These are phyloP conservation scores for Ogataea thermomethanolica DNA, from an alignment of 805 yeast genomes.

Conservation along the genomic window DNA sequence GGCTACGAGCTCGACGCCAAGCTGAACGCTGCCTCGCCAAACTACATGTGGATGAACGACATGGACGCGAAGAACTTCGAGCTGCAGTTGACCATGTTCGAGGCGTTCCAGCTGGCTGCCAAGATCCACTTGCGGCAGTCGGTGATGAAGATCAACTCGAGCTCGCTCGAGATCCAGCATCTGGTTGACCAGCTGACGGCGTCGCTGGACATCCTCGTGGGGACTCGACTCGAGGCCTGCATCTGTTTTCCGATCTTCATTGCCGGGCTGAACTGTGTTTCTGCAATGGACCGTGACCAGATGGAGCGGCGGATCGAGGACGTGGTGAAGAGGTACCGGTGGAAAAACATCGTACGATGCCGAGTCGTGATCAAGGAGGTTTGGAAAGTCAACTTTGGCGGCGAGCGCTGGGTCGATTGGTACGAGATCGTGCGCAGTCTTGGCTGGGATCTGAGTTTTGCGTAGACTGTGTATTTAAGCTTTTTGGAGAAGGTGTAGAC, in stretches of 20 bases:
- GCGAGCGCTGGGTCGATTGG: slow-evolving; percentile 70
- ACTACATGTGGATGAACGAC: slow-evolving; percentile 40
- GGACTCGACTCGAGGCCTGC: slow-evolving; percentile 65
- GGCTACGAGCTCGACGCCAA: slow-evolving; percentile 43
- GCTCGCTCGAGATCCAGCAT: slow-evolving; percentile 60
- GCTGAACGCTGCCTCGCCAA: slow-evolving; percentile 52
- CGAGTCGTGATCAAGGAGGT: slow-evolving; percentile 43
- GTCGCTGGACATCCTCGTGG: slow-evolving; percentile 59
- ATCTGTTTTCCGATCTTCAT: slow-evolving; percentile 75
- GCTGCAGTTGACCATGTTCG: slow-evolving; percentile 66
- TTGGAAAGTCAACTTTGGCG: slow-evolving; percentile 48
- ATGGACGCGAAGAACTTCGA: slow-evolving; percentile 48
- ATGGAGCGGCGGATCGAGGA: slow-evolving; percentile 53
- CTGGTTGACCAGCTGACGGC: slow-evolving; percentile 51
- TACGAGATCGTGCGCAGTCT: slow-evolving; percentile 56
- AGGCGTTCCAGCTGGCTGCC: slow-evolving; percentile 66
- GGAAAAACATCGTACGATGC: slow-evolving; percentile 54
- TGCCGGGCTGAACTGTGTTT: slow-evolving; percentile 66
- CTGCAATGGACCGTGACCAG: slow-evolving; percentile 45
- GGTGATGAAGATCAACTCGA: slow-evolving; percentile 55
- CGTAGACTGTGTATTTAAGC: slow-evolving; percentile 32
- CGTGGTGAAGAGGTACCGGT: slow-evolving; percentile 60
- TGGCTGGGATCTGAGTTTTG: slow-evolving; percentile 81
- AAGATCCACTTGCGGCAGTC: slow-evolving; percentile 66
- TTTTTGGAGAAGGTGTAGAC: slow-evolving; percentile 11